These are phyloP conservation scores for Bruguiera sexangula DNA, from an alignment of 345 rosid genomes.

Conservation along the genomic window DNA sequence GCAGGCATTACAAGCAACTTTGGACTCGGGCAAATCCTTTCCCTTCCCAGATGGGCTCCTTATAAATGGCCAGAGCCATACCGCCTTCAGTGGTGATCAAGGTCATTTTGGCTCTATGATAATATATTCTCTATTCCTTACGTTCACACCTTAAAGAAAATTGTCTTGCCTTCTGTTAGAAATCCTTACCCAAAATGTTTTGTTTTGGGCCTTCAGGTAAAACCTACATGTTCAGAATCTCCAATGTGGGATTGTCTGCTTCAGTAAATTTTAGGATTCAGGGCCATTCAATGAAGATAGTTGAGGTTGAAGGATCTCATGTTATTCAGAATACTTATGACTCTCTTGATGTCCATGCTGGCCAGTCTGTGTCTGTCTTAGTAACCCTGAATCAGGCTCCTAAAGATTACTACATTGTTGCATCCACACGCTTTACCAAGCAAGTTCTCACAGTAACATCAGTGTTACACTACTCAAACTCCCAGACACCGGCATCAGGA, in stretches of 20 bases:
- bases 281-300: constrained; percentile 68
- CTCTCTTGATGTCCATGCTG: constrained; percentile 85
- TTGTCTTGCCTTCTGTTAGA: not conserved
- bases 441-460: constrained; percentile 47
- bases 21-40: constrained; percentile 71
- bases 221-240: constrained; percentile 79
- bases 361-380: constrained; percentile 75
- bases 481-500: constrained; percentile 58
- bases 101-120: constrained; percentile 13
- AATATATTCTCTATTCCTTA: no score
- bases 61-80: constrained; percentile 37
- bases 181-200: constrained; percentile 3
- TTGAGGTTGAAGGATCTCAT: constrained; percentile 93
- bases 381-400: constrained; percentile 70
- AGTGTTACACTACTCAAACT: constrained; percentile 63
- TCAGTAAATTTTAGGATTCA: constrained; percentile 84
- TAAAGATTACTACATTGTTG: constrained; percentile 78
- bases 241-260: constrained; percentile 71
- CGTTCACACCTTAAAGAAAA: not conserved
- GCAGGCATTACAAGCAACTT: constrained; percentile 45
- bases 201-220: constrained; percentile 49
- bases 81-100: constrained; percentile 36
- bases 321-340: constrained; percentile 64
- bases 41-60: constrained; percentile 51
- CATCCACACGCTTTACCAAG: constrained; percentile 56